phyloP scores from a whole-genome alignment of 2,329 filamentous ascomycete genomes.

The Verticillium nonalfalfae region DNA sequence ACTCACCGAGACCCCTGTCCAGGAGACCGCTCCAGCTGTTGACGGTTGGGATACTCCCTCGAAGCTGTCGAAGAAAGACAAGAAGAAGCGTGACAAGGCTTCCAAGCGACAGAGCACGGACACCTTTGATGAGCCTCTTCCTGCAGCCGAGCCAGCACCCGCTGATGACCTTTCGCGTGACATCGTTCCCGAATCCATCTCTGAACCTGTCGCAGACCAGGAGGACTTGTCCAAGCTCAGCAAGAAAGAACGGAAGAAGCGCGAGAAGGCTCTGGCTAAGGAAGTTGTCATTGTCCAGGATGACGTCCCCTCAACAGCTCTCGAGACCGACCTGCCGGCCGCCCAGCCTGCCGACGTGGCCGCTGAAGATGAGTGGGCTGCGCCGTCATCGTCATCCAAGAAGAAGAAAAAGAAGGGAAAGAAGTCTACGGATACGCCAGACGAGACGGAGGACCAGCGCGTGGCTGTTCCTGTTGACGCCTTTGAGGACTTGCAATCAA shows the following conservation, averaged over 20 bases:
- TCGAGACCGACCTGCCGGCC: conserved; percentile 5
- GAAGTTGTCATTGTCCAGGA: conserved; percentile 20
- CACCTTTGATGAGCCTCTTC: conserved; percentile 1
- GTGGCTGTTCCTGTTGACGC: conserved; percentile 22
- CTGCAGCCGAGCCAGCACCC: background rate
- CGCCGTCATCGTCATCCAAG: conserved; percentile 14
- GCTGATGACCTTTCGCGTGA: conserved; percentile 3
- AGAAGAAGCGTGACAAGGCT: conserved; percentile 39
- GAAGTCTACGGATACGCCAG: conserved; percentile 13
- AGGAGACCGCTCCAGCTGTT: conserved; percentile 10
- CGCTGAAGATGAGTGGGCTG: conserved; percentile 18
- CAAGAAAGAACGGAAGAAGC: conserved; percentile 32
- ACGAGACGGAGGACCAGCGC: conserved; percentile 16
- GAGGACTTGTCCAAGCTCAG: conserved; percentile 15
- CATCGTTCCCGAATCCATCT: conserved; percentile 5
- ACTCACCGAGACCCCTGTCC: conserved; percentile 28
- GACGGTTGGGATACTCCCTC: conserved; percentile 17
- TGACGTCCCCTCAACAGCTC: conserved; percentile 8
- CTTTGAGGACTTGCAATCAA: conserved; percentile 17
- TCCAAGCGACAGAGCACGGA: conserved; percentile 26
- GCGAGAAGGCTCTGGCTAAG: conserved; percentile 28
- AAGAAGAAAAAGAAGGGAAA: conserved; percentile 26
- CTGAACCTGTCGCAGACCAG: conserved; percentile 18
- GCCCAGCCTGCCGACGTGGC: conserved; percentile 13
- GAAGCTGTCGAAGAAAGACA: conserved; percentile 41